A percentile compares a stretch with the other conserved stretches of the same genome.
Conservation (phyloP, 2,329 filamentous ascomycete species). For the Cercospora beticola region DNA sequence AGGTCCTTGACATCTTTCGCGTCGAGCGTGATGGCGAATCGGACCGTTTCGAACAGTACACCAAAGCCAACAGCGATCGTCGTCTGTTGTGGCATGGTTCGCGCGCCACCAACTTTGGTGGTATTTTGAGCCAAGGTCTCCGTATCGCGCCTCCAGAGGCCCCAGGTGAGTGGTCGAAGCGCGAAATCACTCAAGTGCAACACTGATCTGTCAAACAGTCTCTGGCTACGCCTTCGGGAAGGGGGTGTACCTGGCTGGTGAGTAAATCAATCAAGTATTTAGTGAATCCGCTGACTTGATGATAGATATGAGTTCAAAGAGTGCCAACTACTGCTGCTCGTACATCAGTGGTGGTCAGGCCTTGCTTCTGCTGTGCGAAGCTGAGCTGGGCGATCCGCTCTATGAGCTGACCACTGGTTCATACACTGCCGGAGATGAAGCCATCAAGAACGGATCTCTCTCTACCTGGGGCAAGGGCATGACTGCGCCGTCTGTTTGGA, state of each 20-base stretch:
- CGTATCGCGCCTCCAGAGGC: slow-evolving; percentile 87
- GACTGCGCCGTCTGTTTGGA: slow-evolving; percentile 68
- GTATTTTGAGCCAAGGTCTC: slow-evolving; percentile 82
- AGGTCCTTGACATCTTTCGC: slow-evolving; percentile 75
- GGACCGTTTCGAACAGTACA: slow-evolving; percentile 63
- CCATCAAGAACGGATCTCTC: slow-evolving; percentile 58
- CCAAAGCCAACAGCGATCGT: slow-evolving; percentile 60
- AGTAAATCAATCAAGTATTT: slow-evolving; percentile 47
- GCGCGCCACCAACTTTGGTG: slow-evolving; percentile 78
- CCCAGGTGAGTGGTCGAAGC: slow-evolving; percentile 52
- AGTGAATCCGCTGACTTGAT: neutral
- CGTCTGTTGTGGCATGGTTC: slow-evolving; percentile 87
- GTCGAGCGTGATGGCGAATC: slow-evolving; percentile 73
- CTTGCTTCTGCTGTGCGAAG: slow-evolving; percentile 79
- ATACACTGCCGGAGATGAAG: slow-evolving; percentile 64
- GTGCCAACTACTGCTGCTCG: slow-evolving; percentile 69
- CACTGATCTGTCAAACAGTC: neutral
- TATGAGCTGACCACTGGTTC: slow-evolving; percentile 59
- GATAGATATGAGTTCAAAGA: slow-evolving; percentile 72
- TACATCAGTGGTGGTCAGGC: slow-evolving; percentile 57
- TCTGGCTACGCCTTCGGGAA: slow-evolving; percentile 72
- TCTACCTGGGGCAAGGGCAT: slow-evolving; percentile 70
- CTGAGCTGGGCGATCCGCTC: slow-evolving; percentile 75
- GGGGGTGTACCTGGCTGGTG: slow-evolving; percentile 80
- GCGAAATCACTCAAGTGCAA: slow-evolving; percentile 58